phyloP scores from a whole-genome alignment of 2,329 filamentous ascomycete species.

The Teratosphaeria gauchensis region DNA sequence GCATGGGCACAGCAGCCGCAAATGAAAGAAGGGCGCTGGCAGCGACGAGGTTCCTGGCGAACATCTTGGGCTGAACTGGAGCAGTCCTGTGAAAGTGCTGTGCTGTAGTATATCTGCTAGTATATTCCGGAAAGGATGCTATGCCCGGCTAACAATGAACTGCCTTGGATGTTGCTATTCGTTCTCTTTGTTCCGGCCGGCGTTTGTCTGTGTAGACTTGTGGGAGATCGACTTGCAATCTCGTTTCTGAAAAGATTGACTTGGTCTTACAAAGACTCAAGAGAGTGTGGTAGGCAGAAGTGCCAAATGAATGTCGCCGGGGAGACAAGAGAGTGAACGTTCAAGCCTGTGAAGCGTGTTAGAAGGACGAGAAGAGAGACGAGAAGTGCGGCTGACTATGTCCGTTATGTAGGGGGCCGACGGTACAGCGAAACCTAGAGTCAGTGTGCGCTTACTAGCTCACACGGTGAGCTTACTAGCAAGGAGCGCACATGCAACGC shows the following conservation, averaged over 20 bases:
- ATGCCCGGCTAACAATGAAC: background rate
- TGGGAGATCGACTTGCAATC: conserved; percentile 3
- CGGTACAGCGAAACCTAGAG: background rate
- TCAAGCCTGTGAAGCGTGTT: conserved; percentile 17
- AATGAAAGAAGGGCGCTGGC: conserved; percentile 20
- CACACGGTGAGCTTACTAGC: background rate
- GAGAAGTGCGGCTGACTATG: background rate
- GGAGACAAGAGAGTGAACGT: conserved; percentile 9
- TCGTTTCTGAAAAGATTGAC: conserved; percentile 11
- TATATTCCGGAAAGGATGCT: background rate
- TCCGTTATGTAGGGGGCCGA: background rate
- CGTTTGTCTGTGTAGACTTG: background rate
- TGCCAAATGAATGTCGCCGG: conserved; percentile 4
- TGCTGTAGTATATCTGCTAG: background rate
- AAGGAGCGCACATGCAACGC: background rate
- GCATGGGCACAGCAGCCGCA: conserved; percentile 22
- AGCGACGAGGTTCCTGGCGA: conserved; percentile 22
- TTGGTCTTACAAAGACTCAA: conserved; percentile 19
- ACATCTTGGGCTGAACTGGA: conserved; percentile 14
- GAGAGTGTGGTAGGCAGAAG: conserved; percentile 12
- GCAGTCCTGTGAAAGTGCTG: background rate
- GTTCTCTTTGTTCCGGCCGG: background rate
- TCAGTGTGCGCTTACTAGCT: background rate
- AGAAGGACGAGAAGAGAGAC: conserved; percentile 1
- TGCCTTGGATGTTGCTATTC: background rate